Evolutionary conservation across 257 asterid genomes (phyloP).

Genomic region (Thymus quinquecostatus): DNA sequence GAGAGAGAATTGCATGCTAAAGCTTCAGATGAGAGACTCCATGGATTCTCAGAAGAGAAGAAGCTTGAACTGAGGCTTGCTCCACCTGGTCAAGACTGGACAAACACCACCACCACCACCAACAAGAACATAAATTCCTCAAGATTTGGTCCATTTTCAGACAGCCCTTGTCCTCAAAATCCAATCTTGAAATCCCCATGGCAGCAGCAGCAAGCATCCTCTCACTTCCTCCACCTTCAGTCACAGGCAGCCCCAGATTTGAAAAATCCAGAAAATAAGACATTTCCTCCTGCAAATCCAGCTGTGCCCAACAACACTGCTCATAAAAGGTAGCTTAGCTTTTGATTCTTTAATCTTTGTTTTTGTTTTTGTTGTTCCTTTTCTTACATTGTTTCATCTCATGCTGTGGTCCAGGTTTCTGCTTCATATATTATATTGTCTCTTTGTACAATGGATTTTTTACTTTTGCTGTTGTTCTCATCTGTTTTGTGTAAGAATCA

Average conservation of each 20-base stretch:
- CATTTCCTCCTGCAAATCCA: constrained; percentile 53
- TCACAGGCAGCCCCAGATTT: constrained; percentile 36
- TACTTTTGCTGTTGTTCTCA: constrained; percentile 6
- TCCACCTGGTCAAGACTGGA: constrained; percentile 81
- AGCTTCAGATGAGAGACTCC: constrained; percentile 34
- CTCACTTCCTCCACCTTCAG: constrained; percentile 52
- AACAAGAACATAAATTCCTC: background rate
- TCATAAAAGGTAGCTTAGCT: constrained; percentile 70
- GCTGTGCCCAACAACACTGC: constrained; percentile 55
- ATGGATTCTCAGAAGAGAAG: constrained; percentile 56
- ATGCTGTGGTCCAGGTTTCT: constrained; percentile 48
- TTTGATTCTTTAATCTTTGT: constrained; percentile 18
- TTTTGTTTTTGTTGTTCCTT: constrained; percentile 40
- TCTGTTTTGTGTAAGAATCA: constrained; percentile 26
- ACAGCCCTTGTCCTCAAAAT: constrained; percentile 26
- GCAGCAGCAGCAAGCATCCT: constrained; percentile 39
- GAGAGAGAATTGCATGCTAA: constrained; percentile 41
- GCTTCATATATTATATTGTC: constrained; percentile 36
- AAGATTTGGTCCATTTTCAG: constrained; percentile 37
- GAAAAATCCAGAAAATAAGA: constrained; percentile 55
- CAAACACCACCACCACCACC: constrained; percentile 27
- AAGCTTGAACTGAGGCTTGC: constrained; percentile 74
- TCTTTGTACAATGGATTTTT: constrained; percentile 25
- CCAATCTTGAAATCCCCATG: constrained; percentile 37
- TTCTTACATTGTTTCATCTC: constrained; percentile 31